Evolutionary conservation across 768 basidiomycete genomes (phyloP), one percentile per base, ranked within the genome.

Genomic region (Kwoniella sp.): DNA sequence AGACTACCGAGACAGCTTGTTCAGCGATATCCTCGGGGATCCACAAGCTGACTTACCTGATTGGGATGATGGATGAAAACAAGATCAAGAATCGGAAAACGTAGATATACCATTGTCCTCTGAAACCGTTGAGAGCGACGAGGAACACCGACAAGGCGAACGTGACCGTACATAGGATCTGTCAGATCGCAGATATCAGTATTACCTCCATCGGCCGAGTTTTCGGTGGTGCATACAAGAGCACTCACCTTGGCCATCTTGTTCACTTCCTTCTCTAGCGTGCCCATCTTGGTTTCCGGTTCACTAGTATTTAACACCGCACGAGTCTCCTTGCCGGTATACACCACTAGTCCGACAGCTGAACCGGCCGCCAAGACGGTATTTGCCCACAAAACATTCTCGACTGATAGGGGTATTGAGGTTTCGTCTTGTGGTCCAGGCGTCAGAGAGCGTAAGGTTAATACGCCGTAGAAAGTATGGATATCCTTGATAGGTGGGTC

Each of bases 291-390:
- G 0, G 94, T 98, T 69, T 88, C 89, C 0, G 96, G 94, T 80
- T 95, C 92, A 70, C 91, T 93, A 3, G 96, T 99, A 70, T 99
- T 99, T 92, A 99, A 92, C 24, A 97, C 95, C 1, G 96, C 96
- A 59, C 96, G 84, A 7, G 95, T 98, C 79, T 99, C 94, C 0
- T 88, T 81, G 0, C 96, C 96, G 1, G 96, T 98, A 77, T 97
- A 99, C 2, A 96, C 84, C 22, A 99, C 88, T 59, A 98, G 88
- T 2, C 94, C 93, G 40, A 98, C 85, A 0, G 91, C 93, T 24
- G 88, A 88, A 0, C 95, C 96, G 0, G 96, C 92, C 21, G 96
- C 95, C 29, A 99, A 85, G 2, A 99, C 96, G 0, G 96, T 98
- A 78, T 98, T 98, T 0, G 94, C 86, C 95, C 96, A 99, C 4